Conservation (phyloP, 2,329 filamentous ascomycete species). For the Sclerotinia borealis region DNA sequence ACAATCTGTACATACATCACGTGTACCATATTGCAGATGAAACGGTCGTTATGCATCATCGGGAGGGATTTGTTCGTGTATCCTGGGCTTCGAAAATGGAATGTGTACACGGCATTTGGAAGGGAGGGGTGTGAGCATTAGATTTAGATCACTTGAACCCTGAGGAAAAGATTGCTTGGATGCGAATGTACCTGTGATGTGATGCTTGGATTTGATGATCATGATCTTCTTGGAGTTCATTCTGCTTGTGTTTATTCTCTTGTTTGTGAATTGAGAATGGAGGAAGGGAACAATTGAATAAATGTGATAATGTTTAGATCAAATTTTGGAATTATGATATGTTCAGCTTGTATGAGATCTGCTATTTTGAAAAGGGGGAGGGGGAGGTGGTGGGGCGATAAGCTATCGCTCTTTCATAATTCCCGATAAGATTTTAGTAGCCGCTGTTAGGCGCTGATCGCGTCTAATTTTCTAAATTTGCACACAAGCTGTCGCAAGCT, state of each 20-base stretch:
- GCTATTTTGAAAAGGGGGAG: neutral
- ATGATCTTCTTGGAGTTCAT: neutral
- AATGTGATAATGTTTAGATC: neutral
- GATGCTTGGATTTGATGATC: neutral
- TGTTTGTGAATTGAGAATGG: neutral
- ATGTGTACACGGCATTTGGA: constrained; percentile 4
- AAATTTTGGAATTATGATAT: neutral
- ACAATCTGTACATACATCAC: neutral
- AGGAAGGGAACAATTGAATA: neutral
- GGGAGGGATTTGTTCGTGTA: neutral
- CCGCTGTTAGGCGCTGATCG: neutral
- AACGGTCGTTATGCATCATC: constrained; percentile 12
- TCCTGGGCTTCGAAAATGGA: neutral
- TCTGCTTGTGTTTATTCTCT: neutral
- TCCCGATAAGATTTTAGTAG: neutral
- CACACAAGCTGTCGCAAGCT: neutral
- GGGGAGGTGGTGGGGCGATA: neutral
- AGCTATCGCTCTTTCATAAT: neutral
- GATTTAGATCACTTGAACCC: constrained; percentile 8
- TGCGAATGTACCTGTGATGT: neutral
- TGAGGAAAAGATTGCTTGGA: neutral
- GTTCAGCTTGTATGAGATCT: neutral
- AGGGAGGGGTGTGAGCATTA: constrained; percentile 6
- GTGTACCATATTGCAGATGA: constrained; percentile 8
- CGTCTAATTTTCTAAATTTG: constrained; percentile 13